Evolutionary conservation across 768 basidiomycete genomes (phyloP), one percentile per base, ranked within the genome.

Genomic region (Lentinula raphanica): DNA sequence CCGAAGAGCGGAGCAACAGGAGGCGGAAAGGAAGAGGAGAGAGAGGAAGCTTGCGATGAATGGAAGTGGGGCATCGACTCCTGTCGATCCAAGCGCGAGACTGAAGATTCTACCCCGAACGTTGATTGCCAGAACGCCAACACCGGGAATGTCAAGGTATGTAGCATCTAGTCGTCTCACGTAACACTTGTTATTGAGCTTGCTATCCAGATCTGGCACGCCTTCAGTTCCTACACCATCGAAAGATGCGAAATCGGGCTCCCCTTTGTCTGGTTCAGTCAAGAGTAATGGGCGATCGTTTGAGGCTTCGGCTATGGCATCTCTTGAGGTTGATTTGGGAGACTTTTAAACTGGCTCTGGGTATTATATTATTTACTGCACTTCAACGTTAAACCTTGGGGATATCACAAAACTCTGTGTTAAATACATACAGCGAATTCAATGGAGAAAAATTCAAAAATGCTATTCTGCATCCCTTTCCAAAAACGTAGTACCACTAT

Each of bases 281-380:
- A 64, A 71, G 35, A 67, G 68, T 54, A 70, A 69, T 31, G 64
- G 69, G 58, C 79, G 79, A 65, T 72, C 74, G 19, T 76, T 87
- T 54, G 84, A 86, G 66, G 74, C 80, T 5, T 74, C 79, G 19
- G 68, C 90, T 38, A 79, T 88, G 62, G 84, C 87, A 49, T 78
- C 78, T 28, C 78, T 91, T 62, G 88, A 91, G 62, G 78, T 91
- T 59, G 88, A 91, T 68, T 74, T 91, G 45, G 89, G 89, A 51
- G 89, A 91, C 70, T 91, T 91, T 69, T 91, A 75, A 70, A 28
- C 32, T 35, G 32, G 8, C 8, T 35, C 9, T 7, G n/a, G n/a
- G 40, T 42, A 42, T 42, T 42, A 6, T 9, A 42, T 23, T 42
- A 36, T 44, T 66, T 19, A 27, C 17, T 62, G 7, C 21, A 6